Evolutionary conservation across 2,329 filamentous ascomycete species (phyloP), one percentile per base, ranked within the genome.

Genomic region (Talaromyces sp.): DNA sequence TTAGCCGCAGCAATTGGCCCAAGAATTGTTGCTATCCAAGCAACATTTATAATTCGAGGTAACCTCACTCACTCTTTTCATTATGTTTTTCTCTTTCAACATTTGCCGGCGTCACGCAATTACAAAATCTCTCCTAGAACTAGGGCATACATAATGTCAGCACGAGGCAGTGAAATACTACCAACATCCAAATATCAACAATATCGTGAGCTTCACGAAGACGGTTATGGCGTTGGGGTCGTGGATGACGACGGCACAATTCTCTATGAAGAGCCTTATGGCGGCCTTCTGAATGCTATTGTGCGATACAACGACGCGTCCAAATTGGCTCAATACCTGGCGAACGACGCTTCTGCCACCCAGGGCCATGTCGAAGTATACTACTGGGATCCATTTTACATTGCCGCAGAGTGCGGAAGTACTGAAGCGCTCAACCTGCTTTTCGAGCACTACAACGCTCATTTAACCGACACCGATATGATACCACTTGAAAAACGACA

Each of bases 381-480:
- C 22, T 48, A 36, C 10, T 55, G 33, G 40, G 56, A 58, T 58
- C 50, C 41, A 50, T 54, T 58, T 21, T 58, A 50, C 33, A 13
- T 58, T 41, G 40, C 56, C 48, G 50, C 40, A 33, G 6, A 58
- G 22, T 41, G 3, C 21, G 50, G 56, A n/a, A 58, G 56, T 41
- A 58, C 57, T 40, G 41, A 53, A 35, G 51, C 57, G 7, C 57
- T 55, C n/a, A 19, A 58, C 22, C 22, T 55, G 40, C 51, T 58
- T 33, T 15, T 58, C 41, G 39, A 55, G 28, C 51, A 55, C 17
- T 43, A 55, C 17, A 37, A 58, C 3, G 35, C 19, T 48, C 50
- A 58, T 55, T 46, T 31, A 39, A 54, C 31, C 21, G 48, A 58
- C 15, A 28, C 22, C 13, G 17, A 35, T 1, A 58, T 55, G 50